These are phyloP conservation scores for Cryptococcus amylolentus DNA, from an alignment of 1,284 basidiomycete species.

Conservation along the genomic window DNA sequence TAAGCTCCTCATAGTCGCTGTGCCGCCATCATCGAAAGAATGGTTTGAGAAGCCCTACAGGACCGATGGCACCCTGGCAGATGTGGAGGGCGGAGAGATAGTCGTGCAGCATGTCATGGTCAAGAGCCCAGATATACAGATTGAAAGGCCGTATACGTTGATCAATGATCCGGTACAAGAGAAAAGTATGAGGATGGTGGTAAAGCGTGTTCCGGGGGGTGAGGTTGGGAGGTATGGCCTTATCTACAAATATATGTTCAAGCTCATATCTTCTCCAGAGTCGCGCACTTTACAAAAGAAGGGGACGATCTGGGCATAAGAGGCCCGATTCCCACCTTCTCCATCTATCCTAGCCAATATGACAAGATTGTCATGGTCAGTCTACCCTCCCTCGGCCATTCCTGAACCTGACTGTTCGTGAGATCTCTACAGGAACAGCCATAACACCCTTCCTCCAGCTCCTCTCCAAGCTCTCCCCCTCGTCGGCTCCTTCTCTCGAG, in stretches of 20 bases:
- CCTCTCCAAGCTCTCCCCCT: constrained; percentile 30
- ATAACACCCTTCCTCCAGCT: constrained; percentile 49
- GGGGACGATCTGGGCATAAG: constrained; percentile 40
- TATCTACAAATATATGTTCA: neutral
- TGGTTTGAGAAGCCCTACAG: constrained; percentile 11
- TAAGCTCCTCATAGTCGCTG: constrained; percentile 26
- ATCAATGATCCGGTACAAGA: constrained; percentile 39
- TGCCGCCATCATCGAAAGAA: constrained; percentile 10
- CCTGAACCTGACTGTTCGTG: neutral
- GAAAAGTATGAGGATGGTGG: constrained; percentile 36
- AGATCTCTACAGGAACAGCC: constrained; percentile 49
- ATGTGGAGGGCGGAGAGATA: constrained; percentile 16
- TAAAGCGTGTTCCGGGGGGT: constrained; percentile 46
- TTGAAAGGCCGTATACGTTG: constrained; percentile 48
- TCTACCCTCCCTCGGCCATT: neutral
- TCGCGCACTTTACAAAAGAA: constrained; percentile 34
- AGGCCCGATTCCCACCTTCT: constrained; percentile 43
- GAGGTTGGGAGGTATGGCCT: constrained; percentile 47
- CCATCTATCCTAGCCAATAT: constrained; percentile 30
- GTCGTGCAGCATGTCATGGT: constrained; percentile 47
- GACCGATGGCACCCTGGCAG: constrained; percentile 9
- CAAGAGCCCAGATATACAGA: constrained; percentile 44
- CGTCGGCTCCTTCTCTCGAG: constrained; percentile 11
- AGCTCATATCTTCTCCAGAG: constrained; percentile 17
- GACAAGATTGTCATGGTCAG: constrained; percentile 45